Conservation (phyloP, 2,329 filamentous ascomycete species). For the Colletotrichum theobromicola region DNA sequence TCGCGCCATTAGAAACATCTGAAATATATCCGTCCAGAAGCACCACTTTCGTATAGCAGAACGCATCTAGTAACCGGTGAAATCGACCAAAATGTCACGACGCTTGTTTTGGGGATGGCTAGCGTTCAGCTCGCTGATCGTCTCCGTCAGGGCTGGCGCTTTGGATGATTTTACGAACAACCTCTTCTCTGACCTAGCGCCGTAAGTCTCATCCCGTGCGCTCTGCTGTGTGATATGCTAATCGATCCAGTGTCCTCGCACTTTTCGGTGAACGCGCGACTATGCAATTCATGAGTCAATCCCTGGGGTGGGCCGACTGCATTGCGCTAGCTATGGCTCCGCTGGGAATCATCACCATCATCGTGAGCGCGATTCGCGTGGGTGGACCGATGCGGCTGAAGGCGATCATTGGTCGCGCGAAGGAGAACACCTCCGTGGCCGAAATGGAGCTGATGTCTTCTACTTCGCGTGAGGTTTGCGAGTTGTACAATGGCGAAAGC, state of each 20-base stretch:
- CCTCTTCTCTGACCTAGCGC: neutral
- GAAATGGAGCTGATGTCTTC: slow-evolving; percentile 47
- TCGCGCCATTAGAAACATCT: neutral
- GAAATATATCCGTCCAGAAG: neutral
- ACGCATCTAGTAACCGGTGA: neutral
- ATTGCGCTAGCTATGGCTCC: slow-evolving; percentile 38
- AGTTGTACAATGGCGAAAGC: slow-evolving; percentile 33
- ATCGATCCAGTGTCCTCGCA: slow-evolving; percentile 26
- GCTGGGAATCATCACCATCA: slow-evolving; percentile 42
- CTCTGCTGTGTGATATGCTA: neutral
- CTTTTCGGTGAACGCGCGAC: slow-evolving; percentile 44
- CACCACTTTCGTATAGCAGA: neutral
- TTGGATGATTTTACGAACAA: neutral
- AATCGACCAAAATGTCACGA: neutral
- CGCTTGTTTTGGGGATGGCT: neutral
- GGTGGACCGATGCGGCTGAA: slow-evolving; percentile 34
- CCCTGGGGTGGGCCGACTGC: slow-evolving; percentile 30
- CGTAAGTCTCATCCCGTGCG: neutral
- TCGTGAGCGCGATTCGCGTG: slow-evolving; percentile 36
- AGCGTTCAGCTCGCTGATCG: neutral
- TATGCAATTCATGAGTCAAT: slow-evolving; percentile 43
- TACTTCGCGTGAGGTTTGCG: slow-evolving; percentile 42
- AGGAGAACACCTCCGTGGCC: slow-evolving; percentile 34
- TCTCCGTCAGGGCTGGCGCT: neutral
- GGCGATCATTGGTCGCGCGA: slow-evolving; percentile 42